Conservation (phyloP, 805 yeast genomes). For the Myxozyma melibiosi region DNA sequence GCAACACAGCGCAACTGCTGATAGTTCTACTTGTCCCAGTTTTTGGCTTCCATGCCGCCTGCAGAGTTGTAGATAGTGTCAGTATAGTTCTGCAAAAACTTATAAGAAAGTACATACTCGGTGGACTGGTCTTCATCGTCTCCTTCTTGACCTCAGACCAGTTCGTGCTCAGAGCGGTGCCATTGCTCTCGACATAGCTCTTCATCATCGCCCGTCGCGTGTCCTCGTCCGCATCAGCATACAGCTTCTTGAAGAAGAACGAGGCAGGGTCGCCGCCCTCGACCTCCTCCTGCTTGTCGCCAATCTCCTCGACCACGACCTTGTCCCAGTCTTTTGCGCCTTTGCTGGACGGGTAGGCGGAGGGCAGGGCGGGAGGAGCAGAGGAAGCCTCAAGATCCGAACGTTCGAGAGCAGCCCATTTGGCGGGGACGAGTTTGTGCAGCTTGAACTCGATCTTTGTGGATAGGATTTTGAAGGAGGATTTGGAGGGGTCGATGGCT, state of each 20-base stretch:
- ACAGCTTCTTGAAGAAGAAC: slow-evolving; percentile 73
- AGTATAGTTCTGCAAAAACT: too few relatives aligned
- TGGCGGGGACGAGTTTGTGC: slow-evolving; percentile 46
- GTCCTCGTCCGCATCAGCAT: slow-evolving; percentile 81
- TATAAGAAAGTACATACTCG: slow-evolving; percentile 40
- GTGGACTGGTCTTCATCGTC: slow-evolving; percentile 68
- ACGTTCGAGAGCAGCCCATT: slow-evolving; percentile 61
- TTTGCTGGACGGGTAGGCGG: slow-evolving; percentile 54
- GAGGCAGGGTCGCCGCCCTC: slow-evolving; percentile 51
- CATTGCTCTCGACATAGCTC: slow-evolving; percentile 88
- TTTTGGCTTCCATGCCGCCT: slow-evolving; percentile 31
- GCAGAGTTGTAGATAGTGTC: background rate
- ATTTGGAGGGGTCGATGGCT: slow-evolving; percentile 51
- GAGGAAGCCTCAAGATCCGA: slow-evolving; percentile 28
- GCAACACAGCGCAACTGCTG: too few relatives aligned
- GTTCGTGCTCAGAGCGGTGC: slow-evolving; percentile 89
- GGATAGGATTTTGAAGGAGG: slow-evolving; percentile 56
- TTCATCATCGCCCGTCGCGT: slow-evolving; percentile 95
- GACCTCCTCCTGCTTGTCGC: slow-evolving; percentile 42
- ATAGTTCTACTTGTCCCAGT: slow-evolving; percentile 12
- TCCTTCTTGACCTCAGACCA: slow-evolving; percentile 83
- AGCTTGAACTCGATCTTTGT: slow-evolving; percentile 77
- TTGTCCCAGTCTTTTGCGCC: slow-evolving; percentile 68
- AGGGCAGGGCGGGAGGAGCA: slow-evolving; percentile 13
- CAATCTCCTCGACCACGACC: slow-evolving; percentile 43